phyloP scores from a whole-genome alignment of 78 protist species.

The Planoprotostelium fungivorum region DNA sequence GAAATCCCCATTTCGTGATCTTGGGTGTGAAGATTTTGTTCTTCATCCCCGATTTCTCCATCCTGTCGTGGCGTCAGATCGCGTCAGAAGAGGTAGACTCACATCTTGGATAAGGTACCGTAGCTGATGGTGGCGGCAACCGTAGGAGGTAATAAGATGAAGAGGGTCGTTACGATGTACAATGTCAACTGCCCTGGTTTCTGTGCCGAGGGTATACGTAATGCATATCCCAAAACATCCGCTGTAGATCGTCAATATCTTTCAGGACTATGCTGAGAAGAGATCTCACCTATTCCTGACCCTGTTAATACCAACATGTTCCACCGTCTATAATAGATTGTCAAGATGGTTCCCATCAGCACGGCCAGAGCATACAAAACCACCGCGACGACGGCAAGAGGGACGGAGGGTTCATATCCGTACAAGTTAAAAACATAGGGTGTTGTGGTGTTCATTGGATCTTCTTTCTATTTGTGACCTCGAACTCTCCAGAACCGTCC shows the following conservation, averaged over 20 bases:
- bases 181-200: conserved; percentile 2
- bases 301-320: conserved; percentile 5
- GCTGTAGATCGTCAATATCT: neutral
- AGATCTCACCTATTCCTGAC: conserved; percentile 7
- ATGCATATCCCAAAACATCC: neutral
- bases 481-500: too few relatives aligned
- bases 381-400: neutral
- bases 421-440: too few relatives aligned
- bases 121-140: conserved; percentile 12
- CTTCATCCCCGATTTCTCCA: conserved; percentile 13
- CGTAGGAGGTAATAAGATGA: conserved; percentile 29
- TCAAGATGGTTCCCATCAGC: neutral
- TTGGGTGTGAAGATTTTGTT: conserved; percentile 21
- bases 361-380: conserved; percentile 3
- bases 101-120: too few relatives aligned
- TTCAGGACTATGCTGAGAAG: neutral
- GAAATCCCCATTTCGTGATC: conserved; percentile 22
- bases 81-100: too few relatives aligned
- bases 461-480: too few relatives aligned
- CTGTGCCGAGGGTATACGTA: neutral
- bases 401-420: conserved; percentile 9
- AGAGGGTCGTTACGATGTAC: conserved; percentile 19
- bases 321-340: conserved; percentile 3
- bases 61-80: too few relatives aligned
- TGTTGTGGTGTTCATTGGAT: too few relatives aligned